Percentiles rank a stretch among this genome's conserved stretches.
Conservation (phyloP, 306 rosid species). For the Crotalaria pallida region DNA sequence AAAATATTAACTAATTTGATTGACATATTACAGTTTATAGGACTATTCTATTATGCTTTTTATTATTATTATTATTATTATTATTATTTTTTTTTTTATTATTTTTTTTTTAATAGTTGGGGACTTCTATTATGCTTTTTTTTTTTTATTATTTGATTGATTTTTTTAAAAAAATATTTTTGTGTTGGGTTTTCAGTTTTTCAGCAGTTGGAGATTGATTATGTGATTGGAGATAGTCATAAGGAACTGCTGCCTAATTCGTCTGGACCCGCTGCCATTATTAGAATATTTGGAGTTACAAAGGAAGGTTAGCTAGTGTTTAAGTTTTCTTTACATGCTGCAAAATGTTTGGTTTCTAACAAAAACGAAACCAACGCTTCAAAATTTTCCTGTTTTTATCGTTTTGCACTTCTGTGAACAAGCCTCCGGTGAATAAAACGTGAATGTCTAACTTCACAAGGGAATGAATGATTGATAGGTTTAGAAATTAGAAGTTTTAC, state of each 20-base stretch:
- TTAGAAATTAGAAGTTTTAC: background rate
- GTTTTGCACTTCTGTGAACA: background rate
- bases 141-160: background rate
- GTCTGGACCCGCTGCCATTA: constrained; percentile 77
- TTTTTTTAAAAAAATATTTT: background rate
- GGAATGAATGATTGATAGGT: background rate
- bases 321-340: background rate
- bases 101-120: no score
- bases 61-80: no score
- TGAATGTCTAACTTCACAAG: background rate
- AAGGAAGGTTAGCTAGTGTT: constrained; percentile 61
- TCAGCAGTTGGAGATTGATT: constrained; percentile 94
- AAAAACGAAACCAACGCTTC: background rate
- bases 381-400: background rate
- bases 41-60: no score
- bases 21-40: no score
- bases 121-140: no score
- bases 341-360: background rate
- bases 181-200: constrained; percentile 38
- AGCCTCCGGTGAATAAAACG: background rate
- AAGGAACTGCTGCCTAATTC: constrained; percentile 58
- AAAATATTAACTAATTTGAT: no score
- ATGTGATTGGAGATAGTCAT: constrained; percentile 70
- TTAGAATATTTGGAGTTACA: constrained; percentile 89
- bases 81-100: no score